A percentile compares a stretch with the other conserved stretches of the same genome.
These are phyloP conservation scores for Candida coquimbonensis DNA, from an alignment of 805 yeast species.

Conservation along the genomic window DNA sequence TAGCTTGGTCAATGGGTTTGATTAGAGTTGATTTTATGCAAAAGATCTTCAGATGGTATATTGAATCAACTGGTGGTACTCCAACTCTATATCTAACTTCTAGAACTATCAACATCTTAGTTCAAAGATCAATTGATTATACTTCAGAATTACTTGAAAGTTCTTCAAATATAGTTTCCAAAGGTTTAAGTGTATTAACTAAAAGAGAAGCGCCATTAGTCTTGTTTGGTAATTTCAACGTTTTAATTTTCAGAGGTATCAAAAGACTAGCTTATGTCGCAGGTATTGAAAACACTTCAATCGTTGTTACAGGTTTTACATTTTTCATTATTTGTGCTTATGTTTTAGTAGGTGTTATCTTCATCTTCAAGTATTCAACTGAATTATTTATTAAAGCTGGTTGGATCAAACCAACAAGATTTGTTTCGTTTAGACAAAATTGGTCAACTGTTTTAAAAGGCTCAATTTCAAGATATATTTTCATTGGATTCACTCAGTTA, in stretches of 20 bases:
- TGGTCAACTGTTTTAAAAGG: slow-evolving; percentile 69
- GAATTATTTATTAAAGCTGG: slow-evolving; percentile 41
- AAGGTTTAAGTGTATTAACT: slow-evolving; percentile 24
- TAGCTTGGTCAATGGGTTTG: slow-evolving; percentile 94
- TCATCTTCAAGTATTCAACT: slow-evolving; percentile 44
- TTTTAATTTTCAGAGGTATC: slow-evolving; percentile 78
- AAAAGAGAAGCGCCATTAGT: slow-evolving; percentile 32
- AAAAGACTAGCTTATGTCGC: slow-evolving; percentile 74
- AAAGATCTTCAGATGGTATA: slow-evolving; percentile 83
- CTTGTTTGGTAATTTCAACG: slow-evolving; percentile 45
- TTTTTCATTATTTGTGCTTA: slow-evolving; percentile 76
- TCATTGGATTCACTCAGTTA: slow-evolving; percentile 81
- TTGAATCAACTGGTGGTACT: slow-evolving; percentile 88
- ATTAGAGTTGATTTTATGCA: slow-evolving; percentile 75
- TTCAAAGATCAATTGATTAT: slow-evolving; percentile 53
- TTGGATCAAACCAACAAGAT: slow-evolving; percentile 43
- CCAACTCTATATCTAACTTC: slow-evolving; percentile 65
- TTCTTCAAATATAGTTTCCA: slow-evolving; percentile 7
- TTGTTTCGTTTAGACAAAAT: slow-evolving; percentile 42
- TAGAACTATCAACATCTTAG: slow-evolving; percentile 58
- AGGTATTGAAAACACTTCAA: slow-evolving; percentile 72
- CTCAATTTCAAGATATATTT: slow-evolving; percentile 66
- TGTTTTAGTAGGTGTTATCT: slow-evolving; percentile 55
- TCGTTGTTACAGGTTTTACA: slow-evolving; percentile 82
- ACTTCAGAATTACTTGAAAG: slow-evolving; percentile 6